Base-by-base conservation (phyloP, 208 protist species). In the Angomonas desouzai region DNA sequence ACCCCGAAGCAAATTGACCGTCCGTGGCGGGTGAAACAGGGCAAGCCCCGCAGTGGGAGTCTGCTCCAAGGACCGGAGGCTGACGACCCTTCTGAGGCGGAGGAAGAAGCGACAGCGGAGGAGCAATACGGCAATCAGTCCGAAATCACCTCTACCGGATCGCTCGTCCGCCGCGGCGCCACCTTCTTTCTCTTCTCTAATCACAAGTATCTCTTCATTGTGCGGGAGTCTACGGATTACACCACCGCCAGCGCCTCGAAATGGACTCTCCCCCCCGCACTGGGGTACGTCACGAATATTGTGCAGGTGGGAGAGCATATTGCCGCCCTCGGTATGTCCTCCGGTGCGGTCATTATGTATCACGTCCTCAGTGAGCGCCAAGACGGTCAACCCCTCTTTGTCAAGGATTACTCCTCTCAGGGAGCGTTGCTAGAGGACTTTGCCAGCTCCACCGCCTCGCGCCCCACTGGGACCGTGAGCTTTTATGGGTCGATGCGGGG, bases 331-430 rank as follows among this genome's bases (percentile, higher is more conserved):
- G 85, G 78, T 48, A 90, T 83, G 10, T 72, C 76, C 9, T 81
- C 79, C 7, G 88, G 88, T 20, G 84, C 88, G 18, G 60, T 94
- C 1, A 57, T 91, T 22, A 81, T 90, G 51, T 94, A 85, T 69
- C 81, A 91, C 61, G 68, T 91, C 0, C 66, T 91, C 30, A 81
- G 77, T n/a, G 88, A 87, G 36, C 47, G 74, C 9, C 82, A 91
- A 68, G 85, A 89, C 29, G 85, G 88, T n/a, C 79, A 83, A 1
- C 68, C 80, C 27, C 77, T 89, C 36, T 91, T 81, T 72, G 77
- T 80, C 40, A 63, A 57, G 7, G 88, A 93, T 16, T 28, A 53
- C 9, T 16, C 29, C 18, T 34, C 25, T 10, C 28, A 27, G 10
- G 20, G n/a, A 18, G 23, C 30, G 9, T 30, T 60, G 25, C 55